A percentile compares a stretch with the other conserved stretches of the same genome.
These are phyloP conservation scores for Cerrena zonata DNA, from an alignment of 1,284 basidiomycete genomes.

Conservation along the genomic window DNA sequence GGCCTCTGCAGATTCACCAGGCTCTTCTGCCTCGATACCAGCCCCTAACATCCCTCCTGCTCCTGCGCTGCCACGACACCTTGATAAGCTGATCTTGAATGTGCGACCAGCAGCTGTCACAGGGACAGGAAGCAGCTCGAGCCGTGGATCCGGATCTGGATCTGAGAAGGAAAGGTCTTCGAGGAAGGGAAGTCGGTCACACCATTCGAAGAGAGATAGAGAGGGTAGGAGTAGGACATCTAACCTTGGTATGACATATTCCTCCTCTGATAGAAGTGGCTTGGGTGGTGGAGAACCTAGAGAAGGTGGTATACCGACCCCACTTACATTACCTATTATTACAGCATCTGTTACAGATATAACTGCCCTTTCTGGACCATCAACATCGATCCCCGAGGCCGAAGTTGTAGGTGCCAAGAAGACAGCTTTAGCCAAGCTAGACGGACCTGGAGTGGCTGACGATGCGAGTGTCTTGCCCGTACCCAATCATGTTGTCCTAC, in stretches of 20 bases:
- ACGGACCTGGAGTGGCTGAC: slow-evolving; percentile 59
- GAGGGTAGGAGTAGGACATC: slow-evolving; percentile 18
- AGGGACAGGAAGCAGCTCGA: slow-evolving; percentile 13
- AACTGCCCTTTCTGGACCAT: slow-evolving; percentile 17
- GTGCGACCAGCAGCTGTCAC: slow-evolving; percentile 29
- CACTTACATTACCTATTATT: slow-evolving; percentile 32
- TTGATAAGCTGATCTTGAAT: slow-evolving; percentile 93
- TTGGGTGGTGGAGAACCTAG: background rate
- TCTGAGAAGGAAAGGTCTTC: slow-evolving; percentile 18
- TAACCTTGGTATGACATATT: slow-evolving; percentile 24
- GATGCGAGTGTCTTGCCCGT: slow-evolving; percentile 91
- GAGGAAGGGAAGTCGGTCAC: slow-evolving; percentile 10
- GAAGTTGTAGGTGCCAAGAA: slow-evolving; percentile 13
- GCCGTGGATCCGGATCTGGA: slow-evolving; percentile 16
- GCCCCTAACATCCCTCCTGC: slow-evolving; percentile 78
- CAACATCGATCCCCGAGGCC: slow-evolving; percentile 11
- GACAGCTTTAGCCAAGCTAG: slow-evolving; percentile 20
- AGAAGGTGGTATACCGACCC: slow-evolving; percentile 11
- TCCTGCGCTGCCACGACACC: slow-evolving; percentile 81
- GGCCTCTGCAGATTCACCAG: slow-evolving; percentile 34
- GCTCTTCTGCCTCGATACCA: slow-evolving; percentile 36
- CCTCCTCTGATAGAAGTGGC: slow-evolving; percentile 11
- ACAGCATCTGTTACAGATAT: slow-evolving; percentile 42
- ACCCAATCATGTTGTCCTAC: slow-evolving; percentile 90
- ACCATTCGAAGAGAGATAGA: slow-evolving; percentile 15